Conservation (phyloP, 495 filamentous ascomycete species). For the Opeltia flavorubescens region DNA sequence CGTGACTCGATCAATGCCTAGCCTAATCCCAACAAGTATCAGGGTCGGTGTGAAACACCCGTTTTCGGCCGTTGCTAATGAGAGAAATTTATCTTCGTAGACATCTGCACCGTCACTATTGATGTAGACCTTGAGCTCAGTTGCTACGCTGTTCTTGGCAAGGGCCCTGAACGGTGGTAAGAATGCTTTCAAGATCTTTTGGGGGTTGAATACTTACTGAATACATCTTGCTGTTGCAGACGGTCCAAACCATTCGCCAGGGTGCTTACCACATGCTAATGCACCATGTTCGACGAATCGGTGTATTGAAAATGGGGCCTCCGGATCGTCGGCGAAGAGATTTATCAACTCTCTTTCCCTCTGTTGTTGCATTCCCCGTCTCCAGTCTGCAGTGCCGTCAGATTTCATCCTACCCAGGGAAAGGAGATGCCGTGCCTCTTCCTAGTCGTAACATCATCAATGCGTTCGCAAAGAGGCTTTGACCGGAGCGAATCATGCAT, state of each 20-base stretch:
- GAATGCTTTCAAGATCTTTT: not conserved
- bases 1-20: slow-evolving; percentile 89
- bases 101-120: slow-evolving; percentile 84
- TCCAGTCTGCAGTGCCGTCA: slow-evolving; percentile 54
- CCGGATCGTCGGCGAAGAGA: slow-evolving; percentile 76
- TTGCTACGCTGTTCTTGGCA: slow-evolving; percentile 40
- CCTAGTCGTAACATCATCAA: slow-evolving; percentile 58
- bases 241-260: slow-evolving; percentile 99
- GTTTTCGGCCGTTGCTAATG: slow-evolving; percentile 49
- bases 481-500: slow-evolving; percentile 96
- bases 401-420: slow-evolving; percentile 3
- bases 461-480: slow-evolving; percentile 82
- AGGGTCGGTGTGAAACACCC: slow-evolving; percentile 66
- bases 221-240: slow-evolving; percentile 94
- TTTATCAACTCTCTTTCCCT: slow-evolving; percentile 64
- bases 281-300: slow-evolving; percentile 85
- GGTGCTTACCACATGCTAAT: slow-evolving; percentile 78
- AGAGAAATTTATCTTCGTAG: slow-evolving; percentile 75
- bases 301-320: slow-evolving; percentile 88
- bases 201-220: slow-evolving; percentile 47
- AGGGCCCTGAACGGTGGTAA: slow-evolving; percentile 47
- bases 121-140: slow-evolving; percentile 64
- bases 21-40: slow-evolving; percentile 70
- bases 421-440: slow-evolving; percentile 42
- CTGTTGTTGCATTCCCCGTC: slow-evolving; percentile 37